These are phyloP conservation scores for Phaseolus coccineus DNA, from an alignment of 331 rosid genomes.

Conservation along the genomic window DNA sequence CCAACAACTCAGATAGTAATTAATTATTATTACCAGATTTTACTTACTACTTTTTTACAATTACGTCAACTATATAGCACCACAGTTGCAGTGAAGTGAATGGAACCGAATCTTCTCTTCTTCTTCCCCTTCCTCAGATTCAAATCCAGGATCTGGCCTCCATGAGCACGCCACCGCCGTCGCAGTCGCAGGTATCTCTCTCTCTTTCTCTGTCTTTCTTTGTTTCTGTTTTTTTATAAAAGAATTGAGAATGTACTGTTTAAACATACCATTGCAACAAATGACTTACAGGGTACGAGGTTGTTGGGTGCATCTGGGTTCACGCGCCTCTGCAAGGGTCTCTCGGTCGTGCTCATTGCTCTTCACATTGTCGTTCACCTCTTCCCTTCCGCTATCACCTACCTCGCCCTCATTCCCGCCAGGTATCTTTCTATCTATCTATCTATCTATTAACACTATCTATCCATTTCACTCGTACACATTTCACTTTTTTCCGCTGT, in stretches of 20 bases:
- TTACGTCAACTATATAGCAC: too few relatives aligned
- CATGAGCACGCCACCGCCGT: slow-evolving; percentile 57
- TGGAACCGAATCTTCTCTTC: neutral
- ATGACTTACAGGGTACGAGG: neutral
- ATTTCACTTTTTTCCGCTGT: too few relatives aligned
- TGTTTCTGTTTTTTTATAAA: neutral
- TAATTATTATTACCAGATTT: too few relatives aligned
- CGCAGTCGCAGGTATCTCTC: slow-evolving; percentile 46
- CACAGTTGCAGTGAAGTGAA: neutral
- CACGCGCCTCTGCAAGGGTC: slow-evolving; percentile 86
- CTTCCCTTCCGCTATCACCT: slow-evolving; percentile 66
- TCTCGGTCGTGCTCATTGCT: slow-evolving; percentile 65
- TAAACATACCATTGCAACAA: neutral
- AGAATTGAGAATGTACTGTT: neutral
- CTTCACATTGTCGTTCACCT: slow-evolving; percentile 73
- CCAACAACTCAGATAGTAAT: too few relatives aligned
- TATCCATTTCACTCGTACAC: too few relatives aligned
- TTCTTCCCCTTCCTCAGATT: neutral
- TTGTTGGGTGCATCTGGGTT: slow-evolving; percentile 44
- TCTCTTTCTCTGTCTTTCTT: neutral
- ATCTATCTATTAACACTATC: neutral
- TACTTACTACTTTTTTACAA: too few relatives aligned
- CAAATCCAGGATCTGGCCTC: neutral
- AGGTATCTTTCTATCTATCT: neutral
- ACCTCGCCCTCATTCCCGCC: slow-evolving; percentile 95